phyloP scores from a whole-genome alignment of 1,284 basidiomycete species.

The Cutaneotrichosporon curvatum region DNA sequence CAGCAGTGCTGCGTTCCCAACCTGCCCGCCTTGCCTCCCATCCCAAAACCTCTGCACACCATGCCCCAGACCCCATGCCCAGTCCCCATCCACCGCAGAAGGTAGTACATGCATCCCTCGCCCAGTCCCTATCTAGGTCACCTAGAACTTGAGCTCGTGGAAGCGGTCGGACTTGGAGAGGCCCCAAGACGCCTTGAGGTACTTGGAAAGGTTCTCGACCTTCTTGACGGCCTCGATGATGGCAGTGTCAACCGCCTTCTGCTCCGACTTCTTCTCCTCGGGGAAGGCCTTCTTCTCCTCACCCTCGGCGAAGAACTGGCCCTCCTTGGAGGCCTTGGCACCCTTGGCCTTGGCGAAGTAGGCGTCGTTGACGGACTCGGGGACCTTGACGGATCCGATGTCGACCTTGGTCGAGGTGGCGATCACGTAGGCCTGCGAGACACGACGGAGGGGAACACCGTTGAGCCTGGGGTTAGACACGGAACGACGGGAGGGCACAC shows the following conservation, averaged over 20 bases:
- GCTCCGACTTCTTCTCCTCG: slow-evolving; percentile 81
- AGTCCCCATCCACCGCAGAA: slow-evolving; percentile 4
- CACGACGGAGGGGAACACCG: slow-evolving; percentile 94
- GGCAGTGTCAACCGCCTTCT: slow-evolving; percentile 80
- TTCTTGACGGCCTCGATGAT: slow-evolving; percentile 85
- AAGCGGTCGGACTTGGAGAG: slow-evolving; percentile 74
- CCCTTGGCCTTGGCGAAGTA: slow-evolving; percentile 83
- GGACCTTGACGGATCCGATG: slow-evolving; percentile 61
- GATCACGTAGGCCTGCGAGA: slow-evolving; percentile 99
- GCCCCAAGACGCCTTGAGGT: slow-evolving; percentile 88
- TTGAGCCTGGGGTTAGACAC: slow-evolving; percentile 55
- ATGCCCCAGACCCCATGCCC: too few relatives aligned
- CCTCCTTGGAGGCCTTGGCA: slow-evolving; percentile 75
- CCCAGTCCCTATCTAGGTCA: slow-evolving; percentile 5
- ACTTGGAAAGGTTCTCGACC: slow-evolving; percentile 85
- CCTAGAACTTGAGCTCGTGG: slow-evolving; percentile 49
- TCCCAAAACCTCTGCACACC: too few relatives aligned
- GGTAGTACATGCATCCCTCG: slow-evolving; percentile 25
- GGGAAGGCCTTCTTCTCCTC: slow-evolving; percentile 83
- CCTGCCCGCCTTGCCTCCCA: too few relatives aligned
- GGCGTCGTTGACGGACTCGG: slow-evolving; percentile 85
- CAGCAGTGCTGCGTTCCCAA: too few relatives aligned
- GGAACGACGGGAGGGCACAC: too few relatives aligned
- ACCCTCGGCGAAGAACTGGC: slow-evolving; percentile 91
- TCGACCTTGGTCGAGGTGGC: slow-evolving; percentile 96